These are phyloP conservation scores for Phytophthora ohioensis DNA, from an alignment of 352 stramenopile species.

Conservation along the genomic window DNA sequence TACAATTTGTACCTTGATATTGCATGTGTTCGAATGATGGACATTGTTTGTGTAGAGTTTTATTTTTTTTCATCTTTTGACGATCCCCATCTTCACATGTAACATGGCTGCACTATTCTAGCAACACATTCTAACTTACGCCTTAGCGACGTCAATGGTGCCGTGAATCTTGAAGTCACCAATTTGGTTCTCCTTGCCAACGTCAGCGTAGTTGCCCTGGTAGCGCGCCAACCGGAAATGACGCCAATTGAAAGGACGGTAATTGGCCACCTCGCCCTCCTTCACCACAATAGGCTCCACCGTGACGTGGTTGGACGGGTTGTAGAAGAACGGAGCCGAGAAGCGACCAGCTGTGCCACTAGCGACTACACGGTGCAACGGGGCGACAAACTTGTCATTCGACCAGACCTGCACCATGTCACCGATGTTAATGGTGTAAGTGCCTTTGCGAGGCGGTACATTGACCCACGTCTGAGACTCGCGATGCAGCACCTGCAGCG, in stretches of 20 bases:
- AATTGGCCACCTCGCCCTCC: slow-evolving; percentile 45
- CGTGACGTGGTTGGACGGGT: slow-evolving; percentile 56
- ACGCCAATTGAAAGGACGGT: slow-evolving; percentile 89
- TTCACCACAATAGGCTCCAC: slow-evolving; percentile 63
- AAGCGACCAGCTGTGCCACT: slow-evolving; percentile 41
- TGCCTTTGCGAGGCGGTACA: slow-evolving; percentile 52
- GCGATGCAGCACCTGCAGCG: slow-evolving; percentile 55
- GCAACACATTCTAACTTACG: neutral
- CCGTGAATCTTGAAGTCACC: slow-evolving; percentile 18
- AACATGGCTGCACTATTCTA: too few relatives aligned
- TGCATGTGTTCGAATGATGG: too few relatives aligned
- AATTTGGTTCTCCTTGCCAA: slow-evolving; percentile 19
- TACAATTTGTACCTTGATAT: too few relatives aligned
- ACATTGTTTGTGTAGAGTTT: too few relatives aligned
- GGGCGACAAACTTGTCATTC: slow-evolving; percentile 58
- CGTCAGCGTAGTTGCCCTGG: slow-evolving; percentile 7
- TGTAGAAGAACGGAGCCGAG: slow-evolving; percentile 68
- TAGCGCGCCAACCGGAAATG: neutral
- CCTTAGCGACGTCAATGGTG: slow-evolving; percentile 1
- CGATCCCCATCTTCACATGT: too few relatives aligned
- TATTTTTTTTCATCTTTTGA: too few relatives aligned
- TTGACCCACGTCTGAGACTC: slow-evolving; percentile 49
- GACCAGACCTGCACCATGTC: slow-evolving; percentile 70
- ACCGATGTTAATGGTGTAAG: slow-evolving; percentile 72
- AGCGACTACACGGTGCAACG: slow-evolving; percentile 59